These are phyloP conservation scores for Manihot esculenta DNA, from an alignment of 441 rosid species.

Conservation along the genomic window DNA sequence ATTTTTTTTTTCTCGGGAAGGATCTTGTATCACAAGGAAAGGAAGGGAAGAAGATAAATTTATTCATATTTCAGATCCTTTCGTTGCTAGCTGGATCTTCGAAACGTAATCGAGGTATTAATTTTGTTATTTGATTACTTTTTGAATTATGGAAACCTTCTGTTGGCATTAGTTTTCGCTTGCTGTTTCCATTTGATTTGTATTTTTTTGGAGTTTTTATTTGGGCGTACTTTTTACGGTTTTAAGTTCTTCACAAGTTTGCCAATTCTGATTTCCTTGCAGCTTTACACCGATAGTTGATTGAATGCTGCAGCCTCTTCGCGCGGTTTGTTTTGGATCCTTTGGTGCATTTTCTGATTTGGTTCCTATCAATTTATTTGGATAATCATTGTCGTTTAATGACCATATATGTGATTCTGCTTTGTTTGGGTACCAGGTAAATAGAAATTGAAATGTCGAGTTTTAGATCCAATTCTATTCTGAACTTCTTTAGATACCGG, in stretches of 20 bases:
- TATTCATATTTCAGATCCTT: neutral
- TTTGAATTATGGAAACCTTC: neutral
- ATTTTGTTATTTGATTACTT: neutral
- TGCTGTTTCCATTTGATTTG: neutral
- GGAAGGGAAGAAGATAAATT: neutral
- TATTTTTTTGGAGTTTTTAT: neutral
- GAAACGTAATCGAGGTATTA: neutral
- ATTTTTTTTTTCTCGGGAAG: neutral
- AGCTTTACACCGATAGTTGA: neutral
- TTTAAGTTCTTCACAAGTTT: neutral
- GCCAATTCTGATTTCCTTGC: neutral
- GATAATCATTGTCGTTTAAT: neutral
- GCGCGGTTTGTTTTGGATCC: slow-evolving; percentile 14
- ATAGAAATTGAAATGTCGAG: neutral
- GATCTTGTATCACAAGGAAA: too few relatives aligned
- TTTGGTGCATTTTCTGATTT: neutral
- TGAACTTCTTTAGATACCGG: neutral
- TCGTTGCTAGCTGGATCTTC: neutral
- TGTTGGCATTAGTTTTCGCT: neutral
- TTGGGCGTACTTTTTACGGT: too few relatives aligned
- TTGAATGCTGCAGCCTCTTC: slow-evolving; percentile 5
- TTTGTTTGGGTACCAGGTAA: neutral
- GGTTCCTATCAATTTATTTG: neutral
- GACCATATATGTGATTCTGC: neutral
- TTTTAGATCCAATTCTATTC: too few relatives aligned